phyloP scores from a whole-genome alignment of 306 rosid genomes.

The Arachis stenosperma region DNA sequence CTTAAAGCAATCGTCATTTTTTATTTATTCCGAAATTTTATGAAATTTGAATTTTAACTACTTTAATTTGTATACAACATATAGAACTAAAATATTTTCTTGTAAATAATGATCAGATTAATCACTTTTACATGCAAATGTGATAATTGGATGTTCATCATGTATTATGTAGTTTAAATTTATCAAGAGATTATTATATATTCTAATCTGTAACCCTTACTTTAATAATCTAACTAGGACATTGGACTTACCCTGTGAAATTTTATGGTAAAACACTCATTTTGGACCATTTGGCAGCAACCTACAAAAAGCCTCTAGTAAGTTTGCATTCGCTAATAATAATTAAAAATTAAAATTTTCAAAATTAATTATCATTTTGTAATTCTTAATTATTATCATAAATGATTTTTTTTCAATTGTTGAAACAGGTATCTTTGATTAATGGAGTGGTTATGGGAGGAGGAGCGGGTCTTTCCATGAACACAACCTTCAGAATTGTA shows the following conservation, averaged over 20 bases:
- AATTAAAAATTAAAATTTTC: background rate
- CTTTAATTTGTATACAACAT: too few species aligned
- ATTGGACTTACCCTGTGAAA: conserved; percentile 31
- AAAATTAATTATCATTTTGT: background rate
- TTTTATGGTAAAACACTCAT: conserved; percentile 30
- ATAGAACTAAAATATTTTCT: too few species aligned
- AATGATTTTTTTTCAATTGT: background rate
- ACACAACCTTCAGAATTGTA: conserved; percentile 33
- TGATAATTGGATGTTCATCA: too few species aligned
- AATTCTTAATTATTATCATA: background rate
- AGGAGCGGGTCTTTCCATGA: conserved; percentile 39
- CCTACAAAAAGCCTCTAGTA: conserved; percentile 40
- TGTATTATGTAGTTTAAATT: too few species aligned
- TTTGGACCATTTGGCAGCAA: conserved; percentile 27
- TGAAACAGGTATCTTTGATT: conserved; percentile 31
- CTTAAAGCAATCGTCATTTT: too few species aligned
- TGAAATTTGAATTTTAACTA: too few species aligned
- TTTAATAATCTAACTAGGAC: conserved; percentile 29
- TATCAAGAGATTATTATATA: too few species aligned
- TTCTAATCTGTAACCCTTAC: background rate
- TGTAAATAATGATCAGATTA: too few species aligned
- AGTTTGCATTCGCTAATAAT: background rate
- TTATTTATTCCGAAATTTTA: too few species aligned
- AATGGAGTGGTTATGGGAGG: conserved; percentile 45
- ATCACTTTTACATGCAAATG: too few species aligned